Conservation (phyloP, 1,284 basidiomycete species). For the Tetrapyrgos nigripes region DNA sequence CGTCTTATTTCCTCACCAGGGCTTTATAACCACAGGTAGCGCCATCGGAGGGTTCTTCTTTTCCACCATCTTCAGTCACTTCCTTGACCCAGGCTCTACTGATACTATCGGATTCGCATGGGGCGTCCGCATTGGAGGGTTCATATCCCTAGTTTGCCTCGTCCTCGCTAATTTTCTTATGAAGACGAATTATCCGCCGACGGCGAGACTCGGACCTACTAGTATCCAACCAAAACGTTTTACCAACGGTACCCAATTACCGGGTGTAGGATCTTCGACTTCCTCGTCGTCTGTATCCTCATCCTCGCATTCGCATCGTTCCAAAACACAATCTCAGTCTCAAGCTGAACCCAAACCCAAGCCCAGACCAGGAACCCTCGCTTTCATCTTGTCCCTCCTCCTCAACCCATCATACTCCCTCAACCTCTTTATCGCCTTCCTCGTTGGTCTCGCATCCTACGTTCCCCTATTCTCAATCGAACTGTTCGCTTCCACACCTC, state of each 20-base stretch:
- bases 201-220: no score
- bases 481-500: background rate
- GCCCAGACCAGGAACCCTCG: background rate
- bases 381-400: background rate
- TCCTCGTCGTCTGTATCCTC: background rate
- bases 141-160: slow-evolving; percentile 6
- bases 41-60: slow-evolving; percentile 11
- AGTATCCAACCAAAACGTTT: background rate
- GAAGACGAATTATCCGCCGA: background rate
- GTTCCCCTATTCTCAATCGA: slow-evolving; percentile 7
- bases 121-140: slow-evolving; percentile 12
- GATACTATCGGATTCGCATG: slow-evolving; percentile 3
- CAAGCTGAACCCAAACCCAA: no score
- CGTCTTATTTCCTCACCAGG: background rate
- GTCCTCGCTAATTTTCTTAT: slow-evolving; percentile 4
- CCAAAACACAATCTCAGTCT: no score
- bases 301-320: no score
- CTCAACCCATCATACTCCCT: slow-evolving; percentile 2
- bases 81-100: no score
- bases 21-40: slow-evolving; percentile 8
- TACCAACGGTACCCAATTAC: background rate
- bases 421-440: slow-evolving; percentile 1
- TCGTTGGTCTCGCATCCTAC: slow-evolving; percentile 2
- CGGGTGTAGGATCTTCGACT: no score
- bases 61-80: slow-evolving; percentile 7